Base-by-base conservation (phyloP, 495 filamentous ascomycete species). In the Podospora conica region DNA sequence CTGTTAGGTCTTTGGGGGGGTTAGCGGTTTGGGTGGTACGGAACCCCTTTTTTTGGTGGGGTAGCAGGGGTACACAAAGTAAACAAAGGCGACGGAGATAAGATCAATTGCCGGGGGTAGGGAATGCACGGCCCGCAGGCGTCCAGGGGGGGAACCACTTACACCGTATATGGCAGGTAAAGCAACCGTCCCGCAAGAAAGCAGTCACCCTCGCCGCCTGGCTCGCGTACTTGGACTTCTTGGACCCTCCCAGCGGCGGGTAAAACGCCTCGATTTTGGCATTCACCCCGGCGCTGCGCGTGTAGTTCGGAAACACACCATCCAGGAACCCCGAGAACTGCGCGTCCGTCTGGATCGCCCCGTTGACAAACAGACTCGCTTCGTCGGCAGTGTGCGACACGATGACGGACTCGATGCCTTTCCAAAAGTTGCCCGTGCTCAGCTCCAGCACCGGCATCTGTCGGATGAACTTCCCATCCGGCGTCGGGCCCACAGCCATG, bases 281-380 rank as follows among this genome's bases (percentile, higher is more conserved):
- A 29, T 68, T 76, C 22, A 80, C 57, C n/a, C 76, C 77, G 18
- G 63, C 67, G 9, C 66, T 53, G 31, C 64, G 60, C 12, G 77
- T 75, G 64, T 80, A 78, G 20, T 76, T 66, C 7, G 77, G 76
- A 24, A 80, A 80, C 21, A 80, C 66, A 31, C 75, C 68, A 48
- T 81, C 75, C 24, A 84, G 68, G 68, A 80, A 83, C n/a, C 68
- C 72, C 48, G 78, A 78, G 75, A 86, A 86, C 60, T 85, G 77
- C 22, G 78, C 76, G 53, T 85, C 80, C 21, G 83, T 83, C 23
- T 76, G 79, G 24, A 86, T 78, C 70, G 81, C 71, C 60, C 76
- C 74, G 60, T 69, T 70, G 2, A 77, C 75, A 58, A 82, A 80
- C 9, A 79, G 61, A 8, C 70, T 71, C 22, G 75, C 62, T 70